A percentile compares a stretch with the other conserved stretches of the same genome.
Evolutionary conservation across 306 rosid species (phyloP).

Genomic region (Dicorynia guianensis): DNA sequence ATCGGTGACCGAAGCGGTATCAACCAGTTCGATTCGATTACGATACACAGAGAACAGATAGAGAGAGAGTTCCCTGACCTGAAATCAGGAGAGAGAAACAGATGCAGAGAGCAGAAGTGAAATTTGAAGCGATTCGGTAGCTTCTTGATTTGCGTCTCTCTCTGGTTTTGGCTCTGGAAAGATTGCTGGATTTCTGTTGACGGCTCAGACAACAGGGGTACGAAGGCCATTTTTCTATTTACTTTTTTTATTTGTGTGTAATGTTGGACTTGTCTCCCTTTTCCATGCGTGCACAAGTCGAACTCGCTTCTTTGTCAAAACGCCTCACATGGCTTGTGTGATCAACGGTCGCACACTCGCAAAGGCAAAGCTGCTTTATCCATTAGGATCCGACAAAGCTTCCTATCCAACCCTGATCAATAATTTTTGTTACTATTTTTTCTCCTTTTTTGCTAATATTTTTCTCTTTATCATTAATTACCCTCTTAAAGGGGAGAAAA

Average conservation of each 20-base stretch:
- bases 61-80: constrained; percentile 39
- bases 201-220: not conserved
- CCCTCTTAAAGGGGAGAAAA: too few species aligned
- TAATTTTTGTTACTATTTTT: too few species aligned
- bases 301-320: not conserved
- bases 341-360: not conserved
- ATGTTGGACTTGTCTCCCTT: not conserved
- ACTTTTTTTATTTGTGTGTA: not conserved
- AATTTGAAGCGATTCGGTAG: constrained; percentile 24
- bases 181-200: not conserved
- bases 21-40: not conserved
- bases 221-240: not conserved
- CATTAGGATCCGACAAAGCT: not conserved
- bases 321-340: not conserved
- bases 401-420: too few species aligned
- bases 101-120: constrained; percentile 8
- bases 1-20: not conserved
- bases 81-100: constrained; percentile 4
- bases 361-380: constrained; percentile 11
- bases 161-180: not conserved
- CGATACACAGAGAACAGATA: not conserved
- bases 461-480: too few species aligned
- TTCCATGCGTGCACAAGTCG: constrained; percentile 40
- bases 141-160: constrained; percentile 6
- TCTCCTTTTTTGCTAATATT: too few species aligned